phyloP scores from a whole-genome alignment of 1,284 basidiomycete species.

The Moesziomyces sp. region DNA sequence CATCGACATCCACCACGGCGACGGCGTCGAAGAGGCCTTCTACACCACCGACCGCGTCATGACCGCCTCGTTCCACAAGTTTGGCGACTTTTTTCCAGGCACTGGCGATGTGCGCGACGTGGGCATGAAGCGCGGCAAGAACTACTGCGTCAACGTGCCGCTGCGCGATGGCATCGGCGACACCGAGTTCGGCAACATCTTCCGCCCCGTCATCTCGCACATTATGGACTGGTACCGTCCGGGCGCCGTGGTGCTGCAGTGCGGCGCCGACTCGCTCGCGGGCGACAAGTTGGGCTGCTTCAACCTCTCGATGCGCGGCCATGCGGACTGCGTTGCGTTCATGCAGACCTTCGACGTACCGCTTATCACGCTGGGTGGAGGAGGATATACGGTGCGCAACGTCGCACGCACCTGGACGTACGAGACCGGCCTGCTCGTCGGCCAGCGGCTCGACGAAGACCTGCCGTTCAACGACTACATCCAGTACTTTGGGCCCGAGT shows the following conservation, averaged over 20 bases:
- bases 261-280: constrained; percentile 92
- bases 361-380: constrained; percentile 90
- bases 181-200: constrained; percentile 76
- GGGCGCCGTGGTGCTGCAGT: constrained; percentile 90
- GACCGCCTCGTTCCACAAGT: constrained; percentile 92
- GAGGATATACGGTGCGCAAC: constrained; percentile 92
- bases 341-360: constrained; percentile 86
- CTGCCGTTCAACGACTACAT: constrained; percentile 96
- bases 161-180: constrained; percentile 94
- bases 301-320: constrained; percentile 92
- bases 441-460: constrained; percentile 80
- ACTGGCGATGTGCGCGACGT: constrained; percentile 78
- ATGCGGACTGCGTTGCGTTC: constrained; percentile 89
- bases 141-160: constrained; percentile 93
- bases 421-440: constrained; percentile 93
- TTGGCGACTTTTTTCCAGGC: constrained; percentile 96
- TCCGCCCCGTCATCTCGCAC: constrained; percentile 75
- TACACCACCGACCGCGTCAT: constrained; percentile 97
- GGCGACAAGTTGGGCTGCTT: constrained; percentile 97
- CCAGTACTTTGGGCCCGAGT: constrained; percentile 97
- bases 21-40: constrained; percentile 98
- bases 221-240: constrained; percentile 92
- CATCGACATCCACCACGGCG: constrained; percentile 97
- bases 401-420: constrained; percentile 95
- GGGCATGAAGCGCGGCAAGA: constrained; percentile 85